phyloP scores from a whole-genome alignment of 345 rosid species.

The Lumnitzera racemosa region DNA sequence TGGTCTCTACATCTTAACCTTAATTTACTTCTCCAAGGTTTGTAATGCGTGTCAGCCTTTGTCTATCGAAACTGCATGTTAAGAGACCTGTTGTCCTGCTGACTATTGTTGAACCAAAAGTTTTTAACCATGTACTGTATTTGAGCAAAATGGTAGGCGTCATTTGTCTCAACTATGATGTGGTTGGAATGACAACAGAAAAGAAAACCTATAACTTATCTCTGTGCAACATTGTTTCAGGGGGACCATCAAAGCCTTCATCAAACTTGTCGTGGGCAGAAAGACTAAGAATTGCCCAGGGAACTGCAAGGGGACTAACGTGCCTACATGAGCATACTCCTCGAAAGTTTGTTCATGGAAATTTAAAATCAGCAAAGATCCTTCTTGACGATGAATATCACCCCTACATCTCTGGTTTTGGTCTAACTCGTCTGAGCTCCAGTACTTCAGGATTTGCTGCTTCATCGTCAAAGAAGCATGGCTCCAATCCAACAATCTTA shows the following conservation, averaged over 20 bases:
- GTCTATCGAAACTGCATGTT: too few species aligned
- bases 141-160: too few species aligned
- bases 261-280: constrained; percentile 63
- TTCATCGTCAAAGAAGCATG: constrained; percentile 38
- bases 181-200: too few species aligned
- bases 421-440: constrained; percentile 51
- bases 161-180: too few species aligned
- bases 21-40: too few species aligned
- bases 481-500: constrained; percentile 28
- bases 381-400: constrained; percentile 76
- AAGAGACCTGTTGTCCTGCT: too few species aligned
- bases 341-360: constrained; percentile 70
- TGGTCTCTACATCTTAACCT: too few species aligned
- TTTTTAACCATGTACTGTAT: too few species aligned
- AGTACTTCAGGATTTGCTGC: constrained; percentile 31
- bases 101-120: too few species aligned
- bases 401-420: constrained; percentile 76
- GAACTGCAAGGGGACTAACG: constrained; percentile 75
- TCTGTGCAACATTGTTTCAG: constrained; percentile 22
- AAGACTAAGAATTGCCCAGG: constrained; percentile 81
- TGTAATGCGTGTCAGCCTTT: too few species aligned
- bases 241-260: constrained; percentile 37
- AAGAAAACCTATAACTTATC: too few species aligned
- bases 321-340: constrained; percentile 77
- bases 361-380: constrained; percentile 74